A percentile compares a stretch with the other conserved stretches of the same genome.
Conservation (phyloP, 2,329 filamentous ascomycete species). For the Cytospora leucostoma region DNA sequence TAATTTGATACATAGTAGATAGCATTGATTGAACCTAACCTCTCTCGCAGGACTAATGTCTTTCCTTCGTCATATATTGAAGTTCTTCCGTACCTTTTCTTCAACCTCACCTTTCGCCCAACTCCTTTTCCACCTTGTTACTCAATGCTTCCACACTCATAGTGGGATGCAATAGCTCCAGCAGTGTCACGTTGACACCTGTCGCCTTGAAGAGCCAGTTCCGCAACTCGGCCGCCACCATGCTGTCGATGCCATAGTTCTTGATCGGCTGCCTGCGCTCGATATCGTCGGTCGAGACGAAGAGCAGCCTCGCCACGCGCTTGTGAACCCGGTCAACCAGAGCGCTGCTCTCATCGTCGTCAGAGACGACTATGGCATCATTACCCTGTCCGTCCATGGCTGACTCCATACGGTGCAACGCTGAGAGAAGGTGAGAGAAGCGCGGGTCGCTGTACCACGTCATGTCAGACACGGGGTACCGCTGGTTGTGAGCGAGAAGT, state of each 20-base stretch:
- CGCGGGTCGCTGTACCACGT: not conserved
- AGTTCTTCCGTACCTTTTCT: too few species aligned
- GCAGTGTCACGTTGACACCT: slow-evolving; percentile 29
- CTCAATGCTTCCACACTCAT: too few species aligned
- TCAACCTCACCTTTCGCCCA: too few species aligned
- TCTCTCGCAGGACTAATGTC: too few species aligned
- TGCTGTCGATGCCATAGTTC: slow-evolving; percentile 34
- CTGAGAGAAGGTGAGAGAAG: slow-evolving; percentile 30
- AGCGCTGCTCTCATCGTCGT: slow-evolving; percentile 21
- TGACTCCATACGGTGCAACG: too few species aligned
- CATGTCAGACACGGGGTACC: slow-evolving; percentile 1
- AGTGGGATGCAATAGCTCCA: slow-evolving; percentile 27
- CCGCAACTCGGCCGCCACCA: slow-evolving; percentile 36
- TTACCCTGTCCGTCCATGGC: too few species aligned
- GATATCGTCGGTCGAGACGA: slow-evolving; percentile 30
- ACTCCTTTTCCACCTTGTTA: too few species aligned
- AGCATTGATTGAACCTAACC: too few species aligned
- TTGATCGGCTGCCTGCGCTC: slow-evolving; percentile 29
- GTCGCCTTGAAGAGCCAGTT: slow-evolving; percentile 33
- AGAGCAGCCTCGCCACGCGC: slow-evolving; percentile 31
- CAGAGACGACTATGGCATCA: slow-evolving; percentile 11
- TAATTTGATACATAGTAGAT: too few species aligned
- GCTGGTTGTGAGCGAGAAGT: not conserved
- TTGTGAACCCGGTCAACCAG: slow-evolving; percentile 25
- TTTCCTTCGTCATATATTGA: too few species aligned